These are phyloP conservation scores for Botrytis fragariae DNA, from an alignment of 2,329 filamentous ascomycete genomes.

Conservation along the genomic window DNA sequence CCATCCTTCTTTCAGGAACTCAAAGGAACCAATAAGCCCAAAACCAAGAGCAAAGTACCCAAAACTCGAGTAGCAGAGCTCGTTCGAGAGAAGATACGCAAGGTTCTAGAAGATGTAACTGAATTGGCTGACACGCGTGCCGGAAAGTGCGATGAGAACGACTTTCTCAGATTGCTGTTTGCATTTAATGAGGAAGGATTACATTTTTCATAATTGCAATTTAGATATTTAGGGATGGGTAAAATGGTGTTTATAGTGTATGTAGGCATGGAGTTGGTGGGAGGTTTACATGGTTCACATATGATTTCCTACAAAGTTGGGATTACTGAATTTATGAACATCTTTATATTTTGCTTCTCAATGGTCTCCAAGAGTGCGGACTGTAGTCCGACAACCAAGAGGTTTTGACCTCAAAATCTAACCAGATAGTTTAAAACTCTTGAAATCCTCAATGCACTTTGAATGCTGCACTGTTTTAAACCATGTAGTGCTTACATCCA, in stretches of 20 bases:
- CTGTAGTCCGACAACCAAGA: not conserved
- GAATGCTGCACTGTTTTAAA: not conserved
- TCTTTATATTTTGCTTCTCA: not conserved
- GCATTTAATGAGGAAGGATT: slow-evolving; percentile 91
- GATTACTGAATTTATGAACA: slow-evolving; percentile 1
- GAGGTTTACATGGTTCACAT: not conserved
- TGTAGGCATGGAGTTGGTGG: slow-evolving; percentile 30
- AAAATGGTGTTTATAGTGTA: slow-evolving; percentile 21
- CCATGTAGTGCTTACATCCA: not conserved
- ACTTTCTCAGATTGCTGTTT: slow-evolving; percentile 77
- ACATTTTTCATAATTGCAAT: slow-evolving; percentile 60
- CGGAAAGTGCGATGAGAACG: slow-evolving; percentile 86
- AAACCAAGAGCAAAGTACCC: slow-evolving; percentile 65
- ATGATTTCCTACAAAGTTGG: not conserved
- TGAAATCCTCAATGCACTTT: not conserved
- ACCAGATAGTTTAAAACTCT: not conserved
- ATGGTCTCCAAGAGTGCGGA: not conserved
- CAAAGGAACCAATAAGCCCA: slow-evolving; percentile 52
- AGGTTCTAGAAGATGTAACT: slow-evolving; percentile 78
- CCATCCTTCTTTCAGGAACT: slow-evolving; percentile 79
- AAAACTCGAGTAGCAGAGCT: slow-evolving; percentile 78
- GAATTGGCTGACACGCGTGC: slow-evolving; percentile 77
- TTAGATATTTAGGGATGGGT: slow-evolving; percentile 13
- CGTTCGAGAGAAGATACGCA: slow-evolving; percentile 82
- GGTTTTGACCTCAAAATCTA: not conserved